Evolutionary conservation across 2,329 filamentous ascomycete species (phyloP).

Genomic region (Fusarium citri): DNA sequence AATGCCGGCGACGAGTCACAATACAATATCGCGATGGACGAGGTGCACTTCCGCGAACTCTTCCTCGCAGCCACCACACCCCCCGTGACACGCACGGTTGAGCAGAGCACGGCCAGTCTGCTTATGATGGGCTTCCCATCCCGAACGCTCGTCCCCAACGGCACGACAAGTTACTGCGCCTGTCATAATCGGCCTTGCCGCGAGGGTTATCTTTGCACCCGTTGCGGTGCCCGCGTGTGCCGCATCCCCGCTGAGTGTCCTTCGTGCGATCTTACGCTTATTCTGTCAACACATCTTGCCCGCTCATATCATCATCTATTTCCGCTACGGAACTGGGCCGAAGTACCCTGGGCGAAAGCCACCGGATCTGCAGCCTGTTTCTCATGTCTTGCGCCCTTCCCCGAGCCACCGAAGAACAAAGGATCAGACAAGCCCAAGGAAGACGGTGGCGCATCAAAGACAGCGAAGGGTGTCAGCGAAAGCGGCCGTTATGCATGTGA

Average conservation of each 20-base stretch:
- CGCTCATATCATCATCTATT: constrained; percentile 95
- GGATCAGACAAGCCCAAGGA: constrained; percentile 40
- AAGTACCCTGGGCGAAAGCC: constrained; percentile 86
- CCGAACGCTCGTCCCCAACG: constrained; percentile 76
- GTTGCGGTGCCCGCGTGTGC: constrained; percentile 91
- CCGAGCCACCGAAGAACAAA: constrained; percentile 54
- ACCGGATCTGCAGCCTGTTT: constrained; percentile 74
- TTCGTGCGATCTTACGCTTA: constrained; percentile 89
- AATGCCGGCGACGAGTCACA: constrained; percentile 81
- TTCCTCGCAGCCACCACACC: constrained; percentile 90
- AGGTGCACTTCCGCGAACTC: constrained; percentile 83
- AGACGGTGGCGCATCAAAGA: constrained; percentile 35
- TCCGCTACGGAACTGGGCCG: constrained; percentile 88
- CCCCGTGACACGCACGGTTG: constrained; percentile 78
- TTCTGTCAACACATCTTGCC: constrained; percentile 91
- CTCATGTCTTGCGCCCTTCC: constrained; percentile 81
- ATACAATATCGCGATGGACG: constrained; percentile 87
- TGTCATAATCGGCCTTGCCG: constrained; percentile 86
- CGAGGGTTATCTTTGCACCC: constrained; percentile 90
- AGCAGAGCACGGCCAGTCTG: constrained; percentile 71
- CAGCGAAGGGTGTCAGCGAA: constrained; percentile 78
- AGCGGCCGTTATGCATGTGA: constrained; percentile 90
- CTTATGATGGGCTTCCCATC: constrained; percentile 99
- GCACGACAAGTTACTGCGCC: constrained; percentile 81
- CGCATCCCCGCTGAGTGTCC: constrained; percentile 90